Percentiles rank a stretch among this genome's conserved stretches.
Evolutionary conservation across 2,329 filamentous ascomycete species (phyloP).

Genomic region (Neocatenulostroma microsporum): DNA sequence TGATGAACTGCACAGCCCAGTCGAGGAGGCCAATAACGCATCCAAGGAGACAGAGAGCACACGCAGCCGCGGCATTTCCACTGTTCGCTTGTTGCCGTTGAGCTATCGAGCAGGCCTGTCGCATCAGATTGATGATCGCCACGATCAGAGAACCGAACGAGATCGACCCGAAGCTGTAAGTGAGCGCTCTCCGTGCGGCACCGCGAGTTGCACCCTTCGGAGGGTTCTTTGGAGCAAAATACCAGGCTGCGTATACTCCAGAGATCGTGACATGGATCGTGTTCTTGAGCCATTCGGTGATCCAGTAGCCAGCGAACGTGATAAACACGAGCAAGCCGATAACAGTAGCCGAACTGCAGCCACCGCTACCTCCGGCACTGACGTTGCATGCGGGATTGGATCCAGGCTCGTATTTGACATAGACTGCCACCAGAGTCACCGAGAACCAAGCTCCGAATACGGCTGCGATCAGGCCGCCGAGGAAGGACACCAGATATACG

Average conservation of each 20-base stretch:
- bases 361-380: constrained; percentile 42
- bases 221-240: constrained; percentile 64
- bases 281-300: constrained; percentile 89
- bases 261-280: constrained; percentile 82
- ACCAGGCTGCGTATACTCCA: constrained; percentile 89
- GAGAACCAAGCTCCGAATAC: constrained; percentile 79
- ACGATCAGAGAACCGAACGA: constrained; percentile 77
- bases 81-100: constrained; percentile 55
- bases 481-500: constrained; percentile 74
- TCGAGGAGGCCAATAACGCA: constrained; percentile 72
- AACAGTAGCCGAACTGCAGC: constrained; percentile 67
- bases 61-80: constrained; percentile 60
- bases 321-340: constrained; percentile 79
- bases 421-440: constrained; percentile 77
- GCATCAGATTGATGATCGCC: constrained; percentile 76
- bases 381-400: constrained; percentile 49
- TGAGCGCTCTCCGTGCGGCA: constrained; percentile 72
- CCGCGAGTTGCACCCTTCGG: constrained; percentile 73
- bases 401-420: constrained; percentile 70
- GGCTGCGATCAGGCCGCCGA: constrained; percentile 69
- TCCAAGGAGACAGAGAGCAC: constrained; percentile 65
- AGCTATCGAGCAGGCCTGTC: constrained; percentile 74
- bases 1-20: constrained; percentile 82
- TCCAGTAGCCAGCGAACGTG: constrained; percentile 90
- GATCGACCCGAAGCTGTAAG: constrained; percentile 89